Evolutionary conservation across 139 green algal species (phyloP).

Genomic region (Chlorella sp.): DNA sequence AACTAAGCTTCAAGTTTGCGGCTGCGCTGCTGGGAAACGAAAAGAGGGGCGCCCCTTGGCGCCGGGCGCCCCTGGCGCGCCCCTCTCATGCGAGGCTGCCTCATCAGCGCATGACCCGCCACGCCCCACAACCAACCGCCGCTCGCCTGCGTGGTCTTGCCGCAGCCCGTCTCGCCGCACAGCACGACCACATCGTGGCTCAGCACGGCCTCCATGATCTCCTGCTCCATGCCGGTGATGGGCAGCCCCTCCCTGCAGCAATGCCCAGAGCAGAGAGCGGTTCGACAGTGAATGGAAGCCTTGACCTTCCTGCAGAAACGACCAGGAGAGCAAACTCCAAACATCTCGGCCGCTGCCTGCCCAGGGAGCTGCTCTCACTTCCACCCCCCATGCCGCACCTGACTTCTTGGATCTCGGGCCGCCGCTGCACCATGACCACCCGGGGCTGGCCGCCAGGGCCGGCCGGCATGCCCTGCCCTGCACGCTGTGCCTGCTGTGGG

Average conservation of each 20-base stretch:
- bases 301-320: too few species aligned
- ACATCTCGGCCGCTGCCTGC: too few species aligned
- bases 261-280: not conserved
- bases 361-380: too few species aligned
- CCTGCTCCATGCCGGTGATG: conserved; percentile 90
- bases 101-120: too few species aligned
- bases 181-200: conserved; percentile 83
- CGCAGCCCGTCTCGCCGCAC: conserved; percentile 93
- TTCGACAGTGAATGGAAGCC: too few species aligned
- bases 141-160: conserved; percentile 92
- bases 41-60: too few species aligned
- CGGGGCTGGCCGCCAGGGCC: not conserved
- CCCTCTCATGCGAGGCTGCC: too few species aligned
- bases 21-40: too few species aligned
- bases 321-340: too few species aligned
- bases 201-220: conserved; percentile 90
- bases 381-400: not conserved
- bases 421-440: conserved; percentile 36
- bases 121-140: too few species aligned
- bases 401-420: conserved; percentile 36
- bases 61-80: too few species aligned
- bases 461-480: not conserved
- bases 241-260: conserved; percentile 68
- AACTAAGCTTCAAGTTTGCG: too few species aligned
- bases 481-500: not conserved